Conservation (phyloP, 1,284 basidiomycete species). For the Cutaneotrichosporon cavernicola region DNA sequence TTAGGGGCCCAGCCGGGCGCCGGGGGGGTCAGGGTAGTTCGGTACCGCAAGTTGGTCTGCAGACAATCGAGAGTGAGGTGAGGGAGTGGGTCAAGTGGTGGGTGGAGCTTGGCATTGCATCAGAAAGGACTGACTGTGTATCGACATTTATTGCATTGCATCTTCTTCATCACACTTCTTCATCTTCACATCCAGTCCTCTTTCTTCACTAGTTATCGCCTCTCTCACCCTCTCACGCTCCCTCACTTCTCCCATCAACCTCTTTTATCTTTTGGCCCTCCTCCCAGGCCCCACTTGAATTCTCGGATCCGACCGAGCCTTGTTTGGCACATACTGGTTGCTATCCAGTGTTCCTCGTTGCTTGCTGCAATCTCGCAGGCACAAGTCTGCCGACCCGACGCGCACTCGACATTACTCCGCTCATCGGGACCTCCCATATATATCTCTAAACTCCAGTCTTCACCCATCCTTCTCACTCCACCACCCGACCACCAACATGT, state of each 20-base stretch:
- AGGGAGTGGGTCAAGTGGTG: too few species aligned
- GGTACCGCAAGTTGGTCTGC: too few species aligned
- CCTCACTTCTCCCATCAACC: neutral
- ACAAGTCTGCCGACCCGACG: neutral
- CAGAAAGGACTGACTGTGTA: neutral
- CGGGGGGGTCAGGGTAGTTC: too few species aligned
- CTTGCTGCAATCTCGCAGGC: neutral
- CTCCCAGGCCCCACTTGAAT: neutral
- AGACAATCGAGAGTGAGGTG: too few species aligned
- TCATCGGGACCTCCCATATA: neutral
- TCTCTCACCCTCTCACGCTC: neutral
- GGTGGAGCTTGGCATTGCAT: neutral
- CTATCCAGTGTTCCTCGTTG: neutral
- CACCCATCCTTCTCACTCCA: neutral
- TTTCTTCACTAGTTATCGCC: neutral
- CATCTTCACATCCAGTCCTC: neutral
- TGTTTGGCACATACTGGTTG: neutral
- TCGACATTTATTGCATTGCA: neutral
- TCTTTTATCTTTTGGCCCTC: neutral
- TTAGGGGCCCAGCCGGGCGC: too few species aligned
- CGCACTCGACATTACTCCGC: neutral
- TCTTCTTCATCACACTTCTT: neutral
- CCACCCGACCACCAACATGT: neutral
- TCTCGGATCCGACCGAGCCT: slow-evolving; percentile 1
- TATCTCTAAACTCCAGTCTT: neutral